These are phyloP conservation scores for Euphorbia peplus DNA, from an alignment of 345 rosid genomes.

Conservation along the genomic window DNA sequence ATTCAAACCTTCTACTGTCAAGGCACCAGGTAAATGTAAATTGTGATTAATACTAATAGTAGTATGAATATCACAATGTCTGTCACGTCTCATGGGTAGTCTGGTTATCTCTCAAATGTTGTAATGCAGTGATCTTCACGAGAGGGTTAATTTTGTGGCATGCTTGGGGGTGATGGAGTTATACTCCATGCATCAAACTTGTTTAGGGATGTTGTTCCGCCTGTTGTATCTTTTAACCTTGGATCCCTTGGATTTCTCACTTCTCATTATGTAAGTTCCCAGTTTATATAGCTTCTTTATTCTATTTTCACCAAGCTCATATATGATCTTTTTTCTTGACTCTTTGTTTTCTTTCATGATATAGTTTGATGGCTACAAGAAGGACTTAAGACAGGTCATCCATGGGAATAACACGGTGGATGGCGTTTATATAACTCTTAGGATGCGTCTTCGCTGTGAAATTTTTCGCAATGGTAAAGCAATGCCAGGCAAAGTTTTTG, in stretches of 20 bases:
- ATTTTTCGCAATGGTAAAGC: too few species aligned
- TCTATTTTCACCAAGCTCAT: conserved; percentile 2
- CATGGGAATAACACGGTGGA: conserved; percentile 78
- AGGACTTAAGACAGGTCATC: conserved; percentile 79
- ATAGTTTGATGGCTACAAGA: conserved; percentile 78
- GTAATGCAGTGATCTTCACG: conserved; percentile 80
- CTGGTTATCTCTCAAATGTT: conserved; percentile 12
- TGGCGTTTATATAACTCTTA: too few species aligned
- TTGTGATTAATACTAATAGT: conserved; percentile 6
- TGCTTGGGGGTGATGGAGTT: conserved; percentile 98
- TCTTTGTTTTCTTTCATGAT: conserved; percentile 8
- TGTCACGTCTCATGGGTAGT: conserved; percentile 12
- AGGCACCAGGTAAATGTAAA: conserved; percentile 72
- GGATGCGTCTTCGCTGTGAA: too few species aligned
- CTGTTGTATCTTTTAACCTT: conserved; percentile 92
- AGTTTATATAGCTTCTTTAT: conserved; percentile 8
- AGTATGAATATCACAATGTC: conserved; percentile 5
- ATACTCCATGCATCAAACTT: too few species aligned
- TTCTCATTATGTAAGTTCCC: conserved; percentile 70
- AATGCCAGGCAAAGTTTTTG: conserved; percentile 90
- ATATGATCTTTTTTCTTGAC: conserved; percentile 4
- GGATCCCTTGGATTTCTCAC: conserved; percentile 99
- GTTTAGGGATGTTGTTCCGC: conserved; percentile 89
- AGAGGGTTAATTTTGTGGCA: conserved; percentile 95
- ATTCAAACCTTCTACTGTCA: conserved; percentile 95